Evolutionary conservation across 2,329 filamentous ascomycete genomes (phyloP).

Genomic region (Rachicladosporium sp.): DNA sequence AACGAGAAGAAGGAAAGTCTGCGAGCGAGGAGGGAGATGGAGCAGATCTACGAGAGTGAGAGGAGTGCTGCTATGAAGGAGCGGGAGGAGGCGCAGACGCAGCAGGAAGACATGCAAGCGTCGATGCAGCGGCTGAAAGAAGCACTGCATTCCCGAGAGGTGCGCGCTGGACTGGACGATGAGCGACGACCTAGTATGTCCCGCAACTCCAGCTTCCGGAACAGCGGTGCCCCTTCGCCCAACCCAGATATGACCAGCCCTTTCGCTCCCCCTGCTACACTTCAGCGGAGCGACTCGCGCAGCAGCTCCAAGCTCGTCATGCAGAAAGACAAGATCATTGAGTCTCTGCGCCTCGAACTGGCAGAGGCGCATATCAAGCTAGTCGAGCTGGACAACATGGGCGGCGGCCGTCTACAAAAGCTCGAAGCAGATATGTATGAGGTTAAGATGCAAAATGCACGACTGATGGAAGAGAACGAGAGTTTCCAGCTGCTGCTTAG

Average conservation of each 20-base stretch:
- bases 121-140: slow-evolving; percentile 90
- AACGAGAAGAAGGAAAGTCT: slow-evolving; percentile 76
- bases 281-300: slow-evolving; percentile 77
- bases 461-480: slow-evolving; percentile 96
- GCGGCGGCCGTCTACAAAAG: slow-evolving; percentile 74
- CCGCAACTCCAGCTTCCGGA: slow-evolving; percentile 16
- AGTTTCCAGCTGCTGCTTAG: slow-evolving; percentile 91
- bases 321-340: slow-evolving; percentile 94
- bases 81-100: slow-evolving; percentile 72
- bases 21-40: slow-evolving; percentile 78
- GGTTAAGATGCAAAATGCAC: slow-evolving; percentile 86
- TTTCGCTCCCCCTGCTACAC: slow-evolving; percentile 74
- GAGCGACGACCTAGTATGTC: slow-evolving; percentile 41
- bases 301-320: slow-evolving; percentile 73
- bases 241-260: slow-evolving; percentile 52
- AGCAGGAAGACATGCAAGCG: slow-evolving; percentile 80
- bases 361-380: slow-evolving; percentile 93
- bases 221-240: slow-evolving; percentile 37
- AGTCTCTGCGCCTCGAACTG: slow-evolving; percentile 79
- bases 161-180: slow-evolving; percentile 37
- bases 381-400: slow-evolving; percentile 85
- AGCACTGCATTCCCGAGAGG: slow-evolving; percentile 63
- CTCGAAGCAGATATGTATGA: slow-evolving; percentile 86
- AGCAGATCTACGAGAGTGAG: slow-evolving; percentile 85
- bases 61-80: slow-evolving; percentile 77